phyloP scores from a whole-genome alignment of 495 filamentous ascomycete species.

The Trichoderma reesei region DNA sequence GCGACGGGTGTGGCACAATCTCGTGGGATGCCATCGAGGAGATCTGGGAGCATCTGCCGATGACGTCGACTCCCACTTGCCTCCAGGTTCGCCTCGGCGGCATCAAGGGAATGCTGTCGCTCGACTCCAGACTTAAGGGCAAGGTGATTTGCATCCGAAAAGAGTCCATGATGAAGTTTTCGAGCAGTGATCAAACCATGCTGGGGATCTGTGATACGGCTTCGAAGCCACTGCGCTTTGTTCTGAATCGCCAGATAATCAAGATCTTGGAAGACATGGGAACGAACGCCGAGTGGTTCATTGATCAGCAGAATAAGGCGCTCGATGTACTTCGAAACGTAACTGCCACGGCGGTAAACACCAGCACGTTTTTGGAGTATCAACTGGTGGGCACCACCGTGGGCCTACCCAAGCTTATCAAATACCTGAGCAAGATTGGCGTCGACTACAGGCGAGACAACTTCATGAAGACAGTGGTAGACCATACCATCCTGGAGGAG shows the following conservation, averaged over 20 bases:
- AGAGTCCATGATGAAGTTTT: conserved; percentile 72
- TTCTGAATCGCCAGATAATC: conserved; percentile 67
- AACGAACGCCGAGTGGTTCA: conserved; percentile 46
- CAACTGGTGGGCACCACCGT: conserved; percentile 46
- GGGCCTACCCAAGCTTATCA: conserved; percentile 49
- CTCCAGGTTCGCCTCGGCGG: conserved; percentile 65
- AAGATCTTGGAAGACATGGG: conserved; percentile 72
- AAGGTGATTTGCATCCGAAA: conserved; percentile 45
- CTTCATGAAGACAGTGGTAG: conserved; percentile 55
- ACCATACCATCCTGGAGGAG: conserved; percentile 52
- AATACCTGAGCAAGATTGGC: conserved; percentile 37
- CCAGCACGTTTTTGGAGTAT: conserved; percentile 49
- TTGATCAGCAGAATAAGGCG: conserved; percentile 47
- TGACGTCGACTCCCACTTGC: conserved; percentile 42
- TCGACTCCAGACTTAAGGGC: conserved; percentile 50
- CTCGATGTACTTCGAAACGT: conserved; percentile 47
- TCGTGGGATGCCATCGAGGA: conserved; percentile 45
- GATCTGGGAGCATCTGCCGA: conserved; percentile 38
- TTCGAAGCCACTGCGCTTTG: conserved; percentile 53
- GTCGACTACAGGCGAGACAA: conserved; percentile 53
- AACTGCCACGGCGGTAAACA: conserved; percentile 43
- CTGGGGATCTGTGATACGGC: conserved; percentile 69
- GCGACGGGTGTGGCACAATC: conserved; percentile 69
- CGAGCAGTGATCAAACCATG: conserved; percentile 36
- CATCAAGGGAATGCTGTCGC: conserved; percentile 62